Conservation (phyloP, 2,329 filamentous ascomycete genomes). For the Aspergillus novofumigatus region DNA sequence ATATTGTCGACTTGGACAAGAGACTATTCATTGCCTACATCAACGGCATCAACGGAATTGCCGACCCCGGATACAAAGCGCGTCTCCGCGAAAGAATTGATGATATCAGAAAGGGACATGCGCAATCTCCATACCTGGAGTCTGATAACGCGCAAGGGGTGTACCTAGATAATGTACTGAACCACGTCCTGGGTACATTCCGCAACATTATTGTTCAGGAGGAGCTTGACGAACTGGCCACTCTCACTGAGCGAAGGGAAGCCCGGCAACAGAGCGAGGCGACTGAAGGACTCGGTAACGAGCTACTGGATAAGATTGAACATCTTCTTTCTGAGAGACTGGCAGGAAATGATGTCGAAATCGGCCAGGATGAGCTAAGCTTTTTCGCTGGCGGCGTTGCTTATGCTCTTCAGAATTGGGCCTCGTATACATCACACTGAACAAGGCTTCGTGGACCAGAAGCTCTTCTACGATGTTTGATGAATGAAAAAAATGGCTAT, state of each 20-base stretch:
- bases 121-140: constrained; percentile 30
- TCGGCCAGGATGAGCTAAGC: constrained; percentile 35
- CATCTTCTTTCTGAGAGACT: constrained; percentile 33
- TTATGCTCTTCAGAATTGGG: constrained; percentile 27
- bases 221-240: constrained; percentile 33
- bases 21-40: constrained; percentile 39
- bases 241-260: constrained; percentile 21
- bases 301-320: constrained; percentile 33
- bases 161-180: constrained; percentile 35
- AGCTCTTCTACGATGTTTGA: neutral
- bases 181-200: constrained; percentile 39
- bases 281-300: constrained; percentile 11
- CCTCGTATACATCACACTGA: neutral
- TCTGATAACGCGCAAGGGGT: constrained; percentile 26
- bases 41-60: constrained; percentile 39
- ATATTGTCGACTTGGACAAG: constrained; percentile 37
- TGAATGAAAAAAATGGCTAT: neutral
- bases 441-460: neutral
- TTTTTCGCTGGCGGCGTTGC: constrained; percentile 38
- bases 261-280: constrained; percentile 9
- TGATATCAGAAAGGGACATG: constrained; percentile 30
- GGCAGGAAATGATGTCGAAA: constrained; percentile 23
- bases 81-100: constrained; percentile 31
- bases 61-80: constrained; percentile 29
- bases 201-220: constrained; percentile 36